Evolutionary conservation across 495 filamentous ascomycete species (phyloP).

Genomic region (Aspergillus biplanus): DNA sequence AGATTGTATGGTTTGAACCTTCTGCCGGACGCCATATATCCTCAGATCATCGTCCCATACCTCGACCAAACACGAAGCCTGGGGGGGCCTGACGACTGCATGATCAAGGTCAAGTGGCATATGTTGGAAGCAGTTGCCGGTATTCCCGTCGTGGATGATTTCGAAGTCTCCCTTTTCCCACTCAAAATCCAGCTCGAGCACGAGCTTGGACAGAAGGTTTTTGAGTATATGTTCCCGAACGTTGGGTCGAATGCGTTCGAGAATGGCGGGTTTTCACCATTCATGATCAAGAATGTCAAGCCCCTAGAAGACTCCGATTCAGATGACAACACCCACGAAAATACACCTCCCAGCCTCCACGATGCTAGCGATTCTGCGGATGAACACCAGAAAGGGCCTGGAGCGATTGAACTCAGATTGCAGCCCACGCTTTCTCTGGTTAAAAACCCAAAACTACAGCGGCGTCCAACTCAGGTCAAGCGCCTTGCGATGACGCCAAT

Average conservation of each 20-base stretch:
- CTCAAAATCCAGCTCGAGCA: conserved; percentile 92
- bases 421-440: conserved; percentile 75
- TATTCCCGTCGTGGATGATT: conserved; percentile 95
- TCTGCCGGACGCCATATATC: conserved; percentile 87
- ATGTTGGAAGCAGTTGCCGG: conserved; percentile 98
- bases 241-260: conserved; percentile 61
- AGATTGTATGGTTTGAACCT: conserved; percentile 85
- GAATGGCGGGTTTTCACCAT: conserved; percentile 74
- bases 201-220: conserved; percentile 90
- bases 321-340: conserved; percentile 41
- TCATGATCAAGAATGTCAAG: conserved; percentile 78
- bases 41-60: conserved; percentile 92
- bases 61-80: conserved; percentile 62
- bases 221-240: conserved; percentile 97
- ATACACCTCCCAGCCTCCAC: conserved; percentile 31
- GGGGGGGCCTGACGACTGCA: conserved; percentile 62
- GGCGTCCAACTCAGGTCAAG: conserved; percentile 43
- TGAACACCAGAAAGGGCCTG: conserved; percentile 56
- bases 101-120: conserved; percentile 93
- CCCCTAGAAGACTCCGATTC: conserved; percentile 60
- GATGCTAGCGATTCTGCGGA: conserved; percentile 39
- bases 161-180: conserved; percentile 92
- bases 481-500: conserved; percentile 49
- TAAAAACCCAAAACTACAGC: conserved; percentile 41
- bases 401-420: conserved; percentile 75